Conservation (phyloP, 2,329 filamentous ascomycete species). For the Juglanconis oblonga region DNA sequence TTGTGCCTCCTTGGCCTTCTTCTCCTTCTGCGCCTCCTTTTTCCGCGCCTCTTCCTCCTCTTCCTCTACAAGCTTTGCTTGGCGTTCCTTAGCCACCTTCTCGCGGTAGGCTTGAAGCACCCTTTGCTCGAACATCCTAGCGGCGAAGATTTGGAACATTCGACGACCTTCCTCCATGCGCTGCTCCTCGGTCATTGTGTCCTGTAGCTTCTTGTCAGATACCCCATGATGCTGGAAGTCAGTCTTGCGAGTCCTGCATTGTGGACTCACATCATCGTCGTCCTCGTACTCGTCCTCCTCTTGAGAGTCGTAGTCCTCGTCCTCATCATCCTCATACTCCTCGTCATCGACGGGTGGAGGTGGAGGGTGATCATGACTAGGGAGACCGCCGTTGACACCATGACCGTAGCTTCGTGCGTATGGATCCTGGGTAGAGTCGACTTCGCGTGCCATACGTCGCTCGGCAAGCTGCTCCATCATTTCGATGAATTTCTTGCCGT, state of each 20-base stretch:
- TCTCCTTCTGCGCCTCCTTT: conserved; percentile 78
- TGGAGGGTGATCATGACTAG: conserved; percentile 69
- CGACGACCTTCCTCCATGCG: conserved; percentile 97
- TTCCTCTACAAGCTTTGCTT: conserved; percentile 86
- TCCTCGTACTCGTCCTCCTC: conserved; percentile 68
- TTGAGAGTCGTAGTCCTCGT: conserved; percentile 61
- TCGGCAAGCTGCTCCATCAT: conserved; percentile 99
- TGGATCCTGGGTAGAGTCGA: conserved; percentile 68
- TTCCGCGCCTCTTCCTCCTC: conserved; percentile 79
- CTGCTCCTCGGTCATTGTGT: conserved; percentile 95
- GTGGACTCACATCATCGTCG: conserved; percentile 56
- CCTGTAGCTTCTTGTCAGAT: conserved; percentile 55
- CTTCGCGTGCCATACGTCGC: conserved; percentile 93
- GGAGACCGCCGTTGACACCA: conserved; percentile 55
- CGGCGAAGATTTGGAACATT: conserved; percentile 99
- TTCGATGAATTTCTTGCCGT: conserved; percentile 99
- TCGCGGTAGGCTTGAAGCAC: conserved; percentile 97
- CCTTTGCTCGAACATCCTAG: conserved; percentile 97
- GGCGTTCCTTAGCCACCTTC: conserved; percentile 90
- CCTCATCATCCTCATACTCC: conserved; percentile 41
- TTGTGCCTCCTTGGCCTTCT: conserved; percentile 90
- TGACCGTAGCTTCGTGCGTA: conserved; percentile 17
- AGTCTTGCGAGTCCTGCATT: background rate
- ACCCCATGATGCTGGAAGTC: background rate
- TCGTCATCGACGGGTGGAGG: conserved; percentile 66